Base-by-base conservation (phyloP, 2,329 filamentous ascomycete genomes). In the Septoria linicola region DNA sequence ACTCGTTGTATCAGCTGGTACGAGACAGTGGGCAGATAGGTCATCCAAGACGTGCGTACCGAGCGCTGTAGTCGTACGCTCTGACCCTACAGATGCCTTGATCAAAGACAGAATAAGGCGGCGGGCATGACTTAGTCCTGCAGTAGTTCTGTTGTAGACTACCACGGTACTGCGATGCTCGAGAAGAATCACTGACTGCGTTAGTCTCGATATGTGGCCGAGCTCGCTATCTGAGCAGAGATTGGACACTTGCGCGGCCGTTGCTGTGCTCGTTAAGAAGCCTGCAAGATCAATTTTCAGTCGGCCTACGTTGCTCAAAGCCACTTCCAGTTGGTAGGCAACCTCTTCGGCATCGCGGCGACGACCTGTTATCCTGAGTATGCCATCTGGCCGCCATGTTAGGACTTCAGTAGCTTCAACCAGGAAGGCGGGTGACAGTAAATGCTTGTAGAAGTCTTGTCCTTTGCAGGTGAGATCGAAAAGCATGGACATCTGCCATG, bases 351-450 rank as follows among this genome's bases (percentile, higher is more conserved):
- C 63, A 40, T 64, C 63, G 21, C 54, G 51, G 16, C 59, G 56
- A 4, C 63, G 62, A 20, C 56, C 65, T n/a, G 63, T 65, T 47
- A 67, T 61, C n/a, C 64, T 62, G 20, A 66, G 31, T 10, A 63
- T 42, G 20, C 55, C 53, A 25, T 66, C 59, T 8, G 53, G 55
- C 40, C 48, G 55, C 40, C 60, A 59, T 1, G 53, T 49, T 13
- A 55, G 48, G 10, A 66, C 36, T 23, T 59, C 46, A n/a, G 58
- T 57, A 1, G 55, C 41, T 1, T 58, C 51, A 5, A 58, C 16
- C 11, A 67, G 57, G 8, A 60, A 37, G 30, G 47, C 54, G 7
- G 65, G 57, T 1, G 54, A 41, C 19, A 67, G 51, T 8, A 63
- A 31, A 20, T 41, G 48, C 17, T 61, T 44, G 8, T 61, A 56